phyloP scores from a whole-genome alignment of 202 grass and related monocot species.

The Zoysia matrella region DNA sequence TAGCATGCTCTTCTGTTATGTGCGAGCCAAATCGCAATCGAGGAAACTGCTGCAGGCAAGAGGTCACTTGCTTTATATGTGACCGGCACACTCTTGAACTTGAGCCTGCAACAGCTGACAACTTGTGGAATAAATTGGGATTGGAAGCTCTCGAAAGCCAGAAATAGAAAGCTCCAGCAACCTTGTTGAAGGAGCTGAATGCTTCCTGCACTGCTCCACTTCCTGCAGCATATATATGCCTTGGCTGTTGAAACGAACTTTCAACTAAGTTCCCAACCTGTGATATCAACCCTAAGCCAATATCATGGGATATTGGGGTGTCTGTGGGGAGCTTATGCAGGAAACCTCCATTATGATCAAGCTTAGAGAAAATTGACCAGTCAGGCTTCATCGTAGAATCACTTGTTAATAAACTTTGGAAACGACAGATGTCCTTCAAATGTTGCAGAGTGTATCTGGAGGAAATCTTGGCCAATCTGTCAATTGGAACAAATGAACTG shows the following conservation, averaged over 20 bases:
- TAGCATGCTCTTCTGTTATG: constrained; percentile 52
- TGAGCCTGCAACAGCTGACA: constrained; percentile 47
- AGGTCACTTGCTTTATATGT: constrained; percentile 64
- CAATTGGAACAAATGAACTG: constrained; percentile 18
- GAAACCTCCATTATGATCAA: constrained; percentile 58
- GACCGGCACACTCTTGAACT: constrained; percentile 52
- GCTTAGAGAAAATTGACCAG: constrained; percentile 59
- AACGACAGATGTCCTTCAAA: not conserved
- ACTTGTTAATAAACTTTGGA: constrained; percentile 3
- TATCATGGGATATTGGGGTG: constrained; percentile 63
- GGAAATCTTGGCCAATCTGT: constrained; percentile 13
- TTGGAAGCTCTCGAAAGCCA: constrained; percentile 70
- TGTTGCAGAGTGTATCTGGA: not conserved
- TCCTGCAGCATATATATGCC: constrained; percentile 58
- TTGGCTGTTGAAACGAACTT: constrained; percentile 58
- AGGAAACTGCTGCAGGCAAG: constrained; percentile 65
- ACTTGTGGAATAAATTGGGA: constrained; percentile 56
- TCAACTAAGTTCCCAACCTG: constrained; percentile 61
- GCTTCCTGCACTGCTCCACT: constrained; percentile 71
- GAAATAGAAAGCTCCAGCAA: constrained; percentile 78
- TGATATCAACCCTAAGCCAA: constrained; percentile 64
- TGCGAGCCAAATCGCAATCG: constrained; percentile 49
- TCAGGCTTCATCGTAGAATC: constrained; percentile 64
- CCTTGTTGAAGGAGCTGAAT: constrained; percentile 69
- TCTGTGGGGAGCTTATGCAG: constrained; percentile 55